A percentile compares a stretch with the other conserved stretches of the same genome.
phyloP scores from a whole-genome alignment of 768 basidiomycete species.

The Collybia sp. region DNA sequence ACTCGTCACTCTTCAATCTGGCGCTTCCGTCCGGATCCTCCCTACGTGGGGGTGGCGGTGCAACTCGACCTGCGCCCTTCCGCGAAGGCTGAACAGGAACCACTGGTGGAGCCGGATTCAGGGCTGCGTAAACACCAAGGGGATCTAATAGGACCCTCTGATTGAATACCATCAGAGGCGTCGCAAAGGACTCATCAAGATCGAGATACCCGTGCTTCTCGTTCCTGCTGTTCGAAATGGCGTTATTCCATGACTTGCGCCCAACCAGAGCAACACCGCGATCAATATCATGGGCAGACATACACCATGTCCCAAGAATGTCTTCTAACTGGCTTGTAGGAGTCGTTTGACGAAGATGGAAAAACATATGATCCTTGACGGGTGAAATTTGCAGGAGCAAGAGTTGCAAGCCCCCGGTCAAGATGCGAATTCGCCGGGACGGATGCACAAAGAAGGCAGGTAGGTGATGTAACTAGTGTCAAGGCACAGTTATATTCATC shows the following conservation, averaged over 20 bases:
- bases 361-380: conserved; percentile 43
- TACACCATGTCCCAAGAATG: conserved; percentile 69
- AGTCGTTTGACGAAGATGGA: conserved; percentile 44
- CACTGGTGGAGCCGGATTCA: conserved; percentile 61
- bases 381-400: conserved; percentile 55
- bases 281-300: conserved; percentile 70
- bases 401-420: conserved; percentile 57
- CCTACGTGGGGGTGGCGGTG: conserved; percentile 11
- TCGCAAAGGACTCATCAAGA: conserved; percentile 24
- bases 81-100: conserved; percentile 26
- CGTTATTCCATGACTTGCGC: conserved; percentile 47
- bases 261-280: conserved; percentile 50
- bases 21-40: conserved; percentile 28
- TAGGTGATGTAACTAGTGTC: conserved; percentile 74
- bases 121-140: conserved; percentile 43
- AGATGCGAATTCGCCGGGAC: conserved; percentile 65
- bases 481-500: neutral
- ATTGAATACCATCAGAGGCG: conserved; percentile 43
- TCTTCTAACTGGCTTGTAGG: conserved; percentile 46
- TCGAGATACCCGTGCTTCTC: conserved; percentile 17
- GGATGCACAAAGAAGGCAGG: conserved; percentile 78
- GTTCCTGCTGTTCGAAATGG: conserved; percentile 17
- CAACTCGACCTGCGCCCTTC: conserved; percentile 19
- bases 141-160: conserved; percentile 61
- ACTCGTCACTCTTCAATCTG: conserved; percentile 47